Evolutionary conservation across 1,284 basidiomycete genomes (phyloP), one percentile per base, ranked within the genome.

Genomic region (Cutaneotrichosporon cavernicola): DNA sequence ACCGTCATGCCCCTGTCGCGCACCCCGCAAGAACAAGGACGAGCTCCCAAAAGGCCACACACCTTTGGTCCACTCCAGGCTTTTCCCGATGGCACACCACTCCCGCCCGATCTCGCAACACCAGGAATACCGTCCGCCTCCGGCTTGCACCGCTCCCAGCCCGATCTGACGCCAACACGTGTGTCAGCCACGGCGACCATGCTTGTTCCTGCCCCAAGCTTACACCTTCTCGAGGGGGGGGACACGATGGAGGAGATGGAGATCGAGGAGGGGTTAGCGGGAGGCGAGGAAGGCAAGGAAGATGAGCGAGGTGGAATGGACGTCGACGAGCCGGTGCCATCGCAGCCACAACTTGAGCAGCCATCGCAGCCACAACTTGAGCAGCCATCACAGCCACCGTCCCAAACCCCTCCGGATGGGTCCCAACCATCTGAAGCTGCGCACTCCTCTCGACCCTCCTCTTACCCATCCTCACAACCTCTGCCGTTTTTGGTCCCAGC

Each of bases 1-100:
- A 14, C 31, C 59, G 67, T 36, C 40, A 76, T 76, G 75, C 73
- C 72, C 21, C 62, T 76, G 8, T 61, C 65, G 63, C 69, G 75
- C 13, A 76, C 75, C 30, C 75, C 75, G 5, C 75, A 73, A 0
- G 65, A 63, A 21, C 60, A 65, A 32, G 64, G 47, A 9, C 32
- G 56, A 2, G 31, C 46, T 9, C 16, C 4, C 43, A 36, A 47
- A 11, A 56, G 63, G 16, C 46, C 40, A n/a, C 58, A 68, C 63
- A 61, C 62, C 13, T 64, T 66, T 52, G 46, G 64, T 47, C 49
- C 70, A n/a, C 60, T 66, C 40, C 55, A 65, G 47, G 66, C 64
- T 13, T 68, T 61, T 26, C 64, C 63, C 5, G 61, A 62, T n/a
- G 57, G 61, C 34, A 50, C 52, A 1, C 51, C 63, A 18, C 49